Percentiles rank a stretch among this genome's conserved stretches.
phyloP scores from a whole-genome alignment of 306 rosid genomes.

The Calophaca sinica region DNA sequence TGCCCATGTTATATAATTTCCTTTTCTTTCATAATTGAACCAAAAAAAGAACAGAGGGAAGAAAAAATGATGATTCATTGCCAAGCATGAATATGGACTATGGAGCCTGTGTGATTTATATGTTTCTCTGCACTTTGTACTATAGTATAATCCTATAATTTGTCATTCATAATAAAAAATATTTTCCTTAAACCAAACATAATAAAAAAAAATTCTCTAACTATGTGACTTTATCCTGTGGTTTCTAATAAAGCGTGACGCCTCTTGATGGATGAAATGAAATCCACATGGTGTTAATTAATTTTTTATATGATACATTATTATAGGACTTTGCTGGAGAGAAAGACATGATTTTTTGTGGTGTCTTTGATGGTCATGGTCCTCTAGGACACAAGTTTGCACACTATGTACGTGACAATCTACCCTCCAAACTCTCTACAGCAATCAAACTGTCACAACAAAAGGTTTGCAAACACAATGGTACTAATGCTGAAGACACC shows the following conservation, averaged over 20 bases:
- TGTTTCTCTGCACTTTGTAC: too few relatives aligned
- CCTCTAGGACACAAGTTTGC: slow-evolving; percentile 79
- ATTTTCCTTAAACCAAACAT: too few relatives aligned
- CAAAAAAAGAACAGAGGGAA: too few relatives aligned
- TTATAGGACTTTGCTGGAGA: slow-evolving; percentile 65
- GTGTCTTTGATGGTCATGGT: slow-evolving; percentile 99
- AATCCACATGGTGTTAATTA: not conserved
- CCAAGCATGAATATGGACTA: too few relatives aligned
- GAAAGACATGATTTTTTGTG: slow-evolving; percentile 66
- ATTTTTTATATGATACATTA: not conserved
- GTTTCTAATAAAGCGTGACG: too few relatives aligned
- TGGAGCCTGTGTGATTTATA: too few relatives aligned
- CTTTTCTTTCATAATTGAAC: too few relatives aligned
- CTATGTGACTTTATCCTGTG: too few relatives aligned
- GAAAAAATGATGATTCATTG: too few relatives aligned
- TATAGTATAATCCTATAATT: too few relatives aligned
- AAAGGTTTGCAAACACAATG: slow-evolving; percentile 5
- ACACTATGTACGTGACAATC: slow-evolving; percentile 61
- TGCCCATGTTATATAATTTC: not conserved
- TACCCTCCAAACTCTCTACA: slow-evolving; percentile 73
- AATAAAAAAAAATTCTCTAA: too few relatives aligned
- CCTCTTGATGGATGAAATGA: not conserved
- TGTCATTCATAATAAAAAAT: too few relatives aligned
- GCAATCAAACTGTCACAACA: slow-evolving; percentile 57
- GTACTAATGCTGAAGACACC: not conserved